Base-by-base conservation (phyloP, 2,329 filamentous ascomycete genomes). In the Microdochium nivale region DNA sequence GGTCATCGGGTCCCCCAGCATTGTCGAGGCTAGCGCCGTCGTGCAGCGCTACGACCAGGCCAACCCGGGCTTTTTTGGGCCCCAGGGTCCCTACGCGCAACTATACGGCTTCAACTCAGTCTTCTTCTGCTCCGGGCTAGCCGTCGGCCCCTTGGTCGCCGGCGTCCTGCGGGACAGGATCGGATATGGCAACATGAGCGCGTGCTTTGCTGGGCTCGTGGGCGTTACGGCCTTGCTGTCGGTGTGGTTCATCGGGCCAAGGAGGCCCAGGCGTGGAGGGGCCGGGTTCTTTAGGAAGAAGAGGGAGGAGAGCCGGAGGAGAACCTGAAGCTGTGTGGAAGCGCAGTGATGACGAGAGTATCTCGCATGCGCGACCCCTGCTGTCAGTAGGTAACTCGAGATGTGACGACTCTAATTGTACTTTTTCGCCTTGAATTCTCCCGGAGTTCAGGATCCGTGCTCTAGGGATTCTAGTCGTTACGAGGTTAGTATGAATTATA, bases 91-190 rank as follows among this genome's bases (percentile, higher is more conserved):
- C 0, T 84, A 84, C 59, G 82, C 81, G 2, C 83, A 86, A 63
- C 69, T 86, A 0, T 87, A 85, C 61, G 81, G 79, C 2, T 67
- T 86, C 53, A 83, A 80, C 58, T 80, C 76, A n/a, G 76, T 85
- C 71, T 73, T 81, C 1, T 86, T 83, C 62, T 78, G 76, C 53
- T 65, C 70, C 0, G 83, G 84, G 0, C 65, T 86, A 49, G 77
- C 81, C 0, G 50, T 84, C 5, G 84, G 84, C 0, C 83, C 83
- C 0, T 60, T 84, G 14, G 62, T 81, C 49, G 77, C 75, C 8
- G 82, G 81, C 0, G 60, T 59, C 10, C 57, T 83, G 56, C 77
- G 73, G 56, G 70, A 78, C 40, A 61, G 54, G 1, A 68, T 81
- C 53, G 78, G 79, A 0, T 83, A 80, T 60, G 78, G 78, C 1